phyloP scores from a whole-genome alignment of 139 green algal genomes.

The Yamagishiella unicocca region DNA sequence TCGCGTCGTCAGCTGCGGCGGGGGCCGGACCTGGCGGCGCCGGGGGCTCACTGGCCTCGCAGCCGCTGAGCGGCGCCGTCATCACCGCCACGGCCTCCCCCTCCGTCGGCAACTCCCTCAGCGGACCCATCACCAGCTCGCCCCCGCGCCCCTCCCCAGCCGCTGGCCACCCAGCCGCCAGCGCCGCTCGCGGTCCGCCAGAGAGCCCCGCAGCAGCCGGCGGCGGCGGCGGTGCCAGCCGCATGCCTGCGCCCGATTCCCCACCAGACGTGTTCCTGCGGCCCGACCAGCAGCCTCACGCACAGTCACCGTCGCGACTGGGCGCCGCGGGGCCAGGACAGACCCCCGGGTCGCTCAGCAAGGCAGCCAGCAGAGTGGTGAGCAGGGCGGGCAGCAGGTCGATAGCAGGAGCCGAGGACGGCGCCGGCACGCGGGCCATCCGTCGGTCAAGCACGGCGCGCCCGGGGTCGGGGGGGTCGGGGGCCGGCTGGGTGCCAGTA shows the following conservation, averaged over 20 bases:
- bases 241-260: neutral
- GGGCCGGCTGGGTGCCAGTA: neutral
- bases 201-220: neutral
- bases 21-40: neutral
- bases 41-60: neutral
- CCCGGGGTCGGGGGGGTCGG: neutral
- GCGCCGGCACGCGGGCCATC: neutral
- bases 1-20: constrained; percentile 12
- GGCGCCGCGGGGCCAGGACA: no score
- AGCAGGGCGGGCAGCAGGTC: no score
- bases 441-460: neutral
- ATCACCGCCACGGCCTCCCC: neutral
- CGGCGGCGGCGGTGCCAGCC: neutral
- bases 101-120: neutral
- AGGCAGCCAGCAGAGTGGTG: no score
- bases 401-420: no score
- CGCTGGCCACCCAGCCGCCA: neutral
- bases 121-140: neutral
- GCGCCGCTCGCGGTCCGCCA: no score
- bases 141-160: no score
- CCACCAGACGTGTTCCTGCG: neutral
- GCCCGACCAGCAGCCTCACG: neutral
- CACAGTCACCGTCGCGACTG: no score
- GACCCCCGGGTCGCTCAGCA: no score
- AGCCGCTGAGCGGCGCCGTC: neutral